Conservation (phyloP, 148 eudicot genomes). For the Mesembryanthemum crystallinum region DNA sequence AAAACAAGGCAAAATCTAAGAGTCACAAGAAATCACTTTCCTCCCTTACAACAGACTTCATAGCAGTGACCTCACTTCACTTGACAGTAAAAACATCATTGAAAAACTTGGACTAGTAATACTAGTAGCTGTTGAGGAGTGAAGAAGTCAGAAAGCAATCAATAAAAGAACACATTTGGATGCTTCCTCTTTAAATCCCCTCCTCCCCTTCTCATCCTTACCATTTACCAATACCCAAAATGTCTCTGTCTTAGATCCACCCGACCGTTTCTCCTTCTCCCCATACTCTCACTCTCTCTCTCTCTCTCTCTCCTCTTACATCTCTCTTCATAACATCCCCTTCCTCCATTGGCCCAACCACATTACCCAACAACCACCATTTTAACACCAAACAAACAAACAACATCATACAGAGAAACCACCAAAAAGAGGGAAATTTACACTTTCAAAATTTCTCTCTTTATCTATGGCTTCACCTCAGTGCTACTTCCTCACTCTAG, state of each 20-base stretch:
- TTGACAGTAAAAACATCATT: conserved; percentile 8
- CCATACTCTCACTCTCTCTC: background rate
- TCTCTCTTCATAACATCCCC: background rate
- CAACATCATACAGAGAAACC: too few relatives aligned
- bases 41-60: background rate
- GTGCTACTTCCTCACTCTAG: too few relatives aligned
- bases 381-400: too few relatives aligned
- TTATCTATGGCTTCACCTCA: too few relatives aligned
- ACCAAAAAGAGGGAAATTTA: too few relatives aligned
- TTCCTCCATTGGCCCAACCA: too few relatives aligned
- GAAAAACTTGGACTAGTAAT: background rate
- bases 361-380: too few relatives aligned
- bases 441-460: too few relatives aligned
- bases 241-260: conserved; percentile 24
- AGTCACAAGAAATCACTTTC: too few relatives aligned
- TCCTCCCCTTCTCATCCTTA: background rate
- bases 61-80: too few relatives aligned
- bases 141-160: conserved; percentile 18
- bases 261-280: conserved; percentile 30
- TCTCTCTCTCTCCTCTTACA: background rate
- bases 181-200: conserved; percentile 12
- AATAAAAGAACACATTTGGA: conserved; percentile 18
- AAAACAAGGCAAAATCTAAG: background rate
- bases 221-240: background rate
- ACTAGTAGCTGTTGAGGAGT: too few relatives aligned